Evolutionary conservation across 345 rosid genomes (phyloP).

Genomic region (Litchi chinensis): DNA sequence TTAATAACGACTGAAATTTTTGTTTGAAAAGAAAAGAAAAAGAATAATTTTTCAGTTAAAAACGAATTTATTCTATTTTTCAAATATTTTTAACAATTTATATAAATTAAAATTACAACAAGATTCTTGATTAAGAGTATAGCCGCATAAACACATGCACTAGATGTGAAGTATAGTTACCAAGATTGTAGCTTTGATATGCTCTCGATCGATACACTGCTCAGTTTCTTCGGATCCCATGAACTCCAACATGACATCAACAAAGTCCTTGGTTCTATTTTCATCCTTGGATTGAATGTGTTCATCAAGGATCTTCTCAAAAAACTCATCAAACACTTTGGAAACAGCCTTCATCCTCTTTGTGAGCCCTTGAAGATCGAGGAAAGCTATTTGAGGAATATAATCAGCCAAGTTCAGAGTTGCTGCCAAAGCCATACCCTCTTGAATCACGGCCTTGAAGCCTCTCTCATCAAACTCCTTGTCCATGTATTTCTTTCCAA

Average conservation of each 20-base stretch:
- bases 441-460: constrained; percentile 43
- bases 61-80: too few species aligned
- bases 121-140: too few species aligned
- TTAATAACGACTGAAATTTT: too few species aligned
- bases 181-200: constrained; percentile 32
- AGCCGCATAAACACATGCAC: too few species aligned
- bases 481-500: constrained; percentile 45
- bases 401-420: constrained; percentile 40
- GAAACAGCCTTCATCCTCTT: constrained; percentile 37
- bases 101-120: too few species aligned
- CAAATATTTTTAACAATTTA: too few species aligned
- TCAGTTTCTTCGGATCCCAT: constrained; percentile 35
- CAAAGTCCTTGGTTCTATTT: constrained; percentile 26
- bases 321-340: constrained; percentile 41
- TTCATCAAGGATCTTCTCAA: constrained; percentile 46
- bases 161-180: constrained; percentile 11
- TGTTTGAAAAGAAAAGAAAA: too few species aligned
- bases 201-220: constrained; percentile 19
- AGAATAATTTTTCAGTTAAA: too few species aligned
- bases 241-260: constrained; percentile 32
- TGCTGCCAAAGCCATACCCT: constrained; percentile 39
- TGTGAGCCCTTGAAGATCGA: constrained; percentile 47
- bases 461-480: constrained; percentile 41
- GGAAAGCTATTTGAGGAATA: constrained; percentile 32
- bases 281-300: constrained; percentile 29